A percentile compares a stretch with the other conserved stretches of the same genome.
These are phyloP conservation scores for Monilinia polystroma DNA, from an alignment of 2,329 filamentous ascomycete species.

Conservation along the genomic window DNA sequence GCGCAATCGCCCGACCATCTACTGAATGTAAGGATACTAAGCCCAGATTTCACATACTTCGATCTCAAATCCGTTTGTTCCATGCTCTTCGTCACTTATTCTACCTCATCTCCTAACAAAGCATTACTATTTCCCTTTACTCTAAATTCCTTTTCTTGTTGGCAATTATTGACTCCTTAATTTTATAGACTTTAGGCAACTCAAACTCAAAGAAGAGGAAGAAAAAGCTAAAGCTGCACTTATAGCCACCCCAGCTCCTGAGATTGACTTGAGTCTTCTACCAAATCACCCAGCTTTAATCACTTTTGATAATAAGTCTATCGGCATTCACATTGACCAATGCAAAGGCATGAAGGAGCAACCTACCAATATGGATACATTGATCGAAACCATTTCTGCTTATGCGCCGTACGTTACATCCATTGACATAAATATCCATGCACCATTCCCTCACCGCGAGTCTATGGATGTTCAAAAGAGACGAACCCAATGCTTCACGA, in stretches of 20 bases:
- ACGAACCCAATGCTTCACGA: not conserved
- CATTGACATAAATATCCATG: not conserved
- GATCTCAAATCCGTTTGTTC: not conserved
- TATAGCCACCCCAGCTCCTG: not conserved
- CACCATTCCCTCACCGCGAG: not conserved
- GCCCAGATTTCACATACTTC: not conserved
- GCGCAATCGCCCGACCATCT: not conserved
- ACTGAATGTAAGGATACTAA: not conserved
- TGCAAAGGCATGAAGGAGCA: not conserved
- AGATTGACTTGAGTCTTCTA: not conserved
- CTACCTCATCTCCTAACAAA: not conserved
- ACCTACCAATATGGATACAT: not conserved
- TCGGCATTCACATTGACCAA: not conserved
- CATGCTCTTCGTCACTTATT: not conserved
- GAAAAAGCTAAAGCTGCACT: not conserved
- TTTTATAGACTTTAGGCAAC: not conserved
- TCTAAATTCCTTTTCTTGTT: not conserved
- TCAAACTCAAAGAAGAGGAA: not conserved
- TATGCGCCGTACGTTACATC: not conserved
- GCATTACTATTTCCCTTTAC: not conserved
- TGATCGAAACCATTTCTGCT: not conserved
- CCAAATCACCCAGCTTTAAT: not conserved
- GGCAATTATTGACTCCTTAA: not conserved
- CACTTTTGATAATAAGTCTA: not conserved
- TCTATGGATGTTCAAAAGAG: not conserved